Evolutionary conservation across 75 land plant species (phyloP).

Genomic region (Larix kaempferi): DNA sequence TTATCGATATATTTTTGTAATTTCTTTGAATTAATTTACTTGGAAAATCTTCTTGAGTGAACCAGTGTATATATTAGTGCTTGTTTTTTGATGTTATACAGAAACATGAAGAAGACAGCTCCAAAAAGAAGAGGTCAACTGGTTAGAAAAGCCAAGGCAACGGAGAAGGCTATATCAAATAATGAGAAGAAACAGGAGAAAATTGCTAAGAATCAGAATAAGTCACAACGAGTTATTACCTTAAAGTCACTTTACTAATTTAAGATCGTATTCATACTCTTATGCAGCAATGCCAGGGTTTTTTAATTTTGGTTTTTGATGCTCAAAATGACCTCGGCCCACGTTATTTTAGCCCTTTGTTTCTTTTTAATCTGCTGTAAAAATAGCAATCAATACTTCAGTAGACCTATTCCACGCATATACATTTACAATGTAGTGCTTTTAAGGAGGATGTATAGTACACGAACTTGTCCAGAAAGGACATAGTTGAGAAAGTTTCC

Average conservation of each 20-base stretch:
- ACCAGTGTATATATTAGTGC: not conserved
- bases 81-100: conserved; percentile 17
- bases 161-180: conserved; percentile 48
- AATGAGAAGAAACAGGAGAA: conserved; percentile 58
- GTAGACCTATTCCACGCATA: not conserved
- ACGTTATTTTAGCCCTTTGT: not conserved
- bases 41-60: not conserved
- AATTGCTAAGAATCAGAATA: conserved; percentile 31
- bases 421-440: not conserved
- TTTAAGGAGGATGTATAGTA: not conserved
- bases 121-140: conserved; percentile 53
- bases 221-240: conserved; percentile 36
- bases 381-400: too few species aligned
- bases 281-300: too few species aligned
- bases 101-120: conserved; percentile 38
- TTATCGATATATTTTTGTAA: not conserved
- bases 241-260: conserved; percentile 54
- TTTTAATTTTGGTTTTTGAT: not conserved
- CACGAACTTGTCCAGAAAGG: too few species aligned
- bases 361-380: not conserved
- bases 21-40: not conserved
- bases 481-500: too few species aligned
- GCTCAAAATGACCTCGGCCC: not conserved
- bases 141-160: conserved; percentile 51
- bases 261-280: not conserved